These are phyloP conservation scores for Erythrophleum fordii DNA, from an alignment of 306 rosid species.

Conservation along the genomic window DNA sequence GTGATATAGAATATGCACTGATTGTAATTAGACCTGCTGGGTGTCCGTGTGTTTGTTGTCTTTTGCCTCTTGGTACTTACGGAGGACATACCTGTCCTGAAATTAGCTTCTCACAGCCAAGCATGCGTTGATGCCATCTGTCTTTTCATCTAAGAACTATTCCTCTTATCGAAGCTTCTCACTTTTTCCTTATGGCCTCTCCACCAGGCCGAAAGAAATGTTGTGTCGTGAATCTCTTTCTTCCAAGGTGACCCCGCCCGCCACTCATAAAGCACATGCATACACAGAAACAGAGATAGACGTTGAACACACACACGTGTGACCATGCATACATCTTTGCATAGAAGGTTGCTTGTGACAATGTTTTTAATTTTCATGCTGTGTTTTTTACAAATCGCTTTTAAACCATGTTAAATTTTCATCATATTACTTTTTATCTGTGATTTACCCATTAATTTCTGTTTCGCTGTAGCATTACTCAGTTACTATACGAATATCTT, in stretches of 20 bases:
- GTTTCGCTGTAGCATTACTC: neutral
- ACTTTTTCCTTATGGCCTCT: slow-evolving; percentile 64
- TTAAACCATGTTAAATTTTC: slow-evolving; percentile 27
- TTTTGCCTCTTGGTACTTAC: slow-evolving; percentile 49
- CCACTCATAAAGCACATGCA: slow-evolving; percentile 55
- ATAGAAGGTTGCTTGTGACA: slow-evolving; percentile 30
- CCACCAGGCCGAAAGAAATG: slow-evolving; percentile 67
- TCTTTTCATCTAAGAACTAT: slow-evolving; percentile 56
- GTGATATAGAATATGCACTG: slow-evolving; percentile 39
- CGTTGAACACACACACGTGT: slow-evolving; percentile 41
- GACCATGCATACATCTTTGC: slow-evolving; percentile 30
- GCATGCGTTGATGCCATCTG: slow-evolving; percentile 52
- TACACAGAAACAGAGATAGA: slow-evolving; percentile 16
- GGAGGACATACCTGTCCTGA: slow-evolving; percentile 49
- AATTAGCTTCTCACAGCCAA: slow-evolving; percentile 43
- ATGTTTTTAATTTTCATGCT: slow-evolving; percentile 15
- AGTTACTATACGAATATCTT: neutral
- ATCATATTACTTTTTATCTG: neutral
- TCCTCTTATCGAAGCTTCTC: slow-evolving; percentile 58
- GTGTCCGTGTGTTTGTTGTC: slow-evolving; percentile 31
- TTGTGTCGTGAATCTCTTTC: slow-evolving; percentile 76
- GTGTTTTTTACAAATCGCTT: slow-evolving; percentile 25
- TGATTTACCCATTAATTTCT: neutral
- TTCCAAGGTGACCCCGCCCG: slow-evolving; percentile 56
- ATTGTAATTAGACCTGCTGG: slow-evolving; percentile 24